Evolutionary conservation across 2,329 filamentous ascomycete genomes (phyloP), one percentile per base, ranked within the genome.

Genomic region (Cercospora sp.): DNA sequence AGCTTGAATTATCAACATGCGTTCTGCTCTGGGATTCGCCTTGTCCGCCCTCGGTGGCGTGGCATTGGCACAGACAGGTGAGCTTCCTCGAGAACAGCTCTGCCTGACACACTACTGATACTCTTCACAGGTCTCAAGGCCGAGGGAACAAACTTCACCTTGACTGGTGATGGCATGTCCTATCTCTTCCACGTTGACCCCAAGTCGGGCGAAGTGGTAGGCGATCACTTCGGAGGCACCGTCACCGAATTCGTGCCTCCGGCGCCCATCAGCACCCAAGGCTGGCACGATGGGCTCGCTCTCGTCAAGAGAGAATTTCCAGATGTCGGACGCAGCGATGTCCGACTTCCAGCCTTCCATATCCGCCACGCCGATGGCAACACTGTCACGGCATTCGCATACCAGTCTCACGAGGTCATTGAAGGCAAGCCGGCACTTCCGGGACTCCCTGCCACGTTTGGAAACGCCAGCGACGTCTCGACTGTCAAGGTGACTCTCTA

Each of bases 181-280:
- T 90, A 90, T 73, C 85, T 86, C 53, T 89, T 90, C 75, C 88
- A 89, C 69, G 86, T 89, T 55, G 85, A 90, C 69, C 78, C 83
- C 3, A 75, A 74, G 8, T 86, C 84, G 0, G 83, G 85, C 3
- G 87, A 90, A 64, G 80, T 90, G 42, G 75, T 87, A 16, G 83
- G 85, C 0, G 87, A 89, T 71, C 88, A 90, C 73, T 90, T 88
- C 70, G 88, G 88, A 51, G 87, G 83, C 12, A 82, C 81, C 1
- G 80, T 84, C 3, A 83, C 82, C 2, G 88, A 88, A 60, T 82
- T 85, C 16, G 80, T 85, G 1, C 81, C 83, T 0, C 79, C 81
- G 1, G 79, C 82, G 42, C 74, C 71, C 3, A 76, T 81, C 9
- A 69, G 72, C 0, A 71, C 77, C 3, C 75, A 82, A 18, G 88